Conservation (phyloP, 106 monocot genomes). For the Gastrodia elata region DNA sequence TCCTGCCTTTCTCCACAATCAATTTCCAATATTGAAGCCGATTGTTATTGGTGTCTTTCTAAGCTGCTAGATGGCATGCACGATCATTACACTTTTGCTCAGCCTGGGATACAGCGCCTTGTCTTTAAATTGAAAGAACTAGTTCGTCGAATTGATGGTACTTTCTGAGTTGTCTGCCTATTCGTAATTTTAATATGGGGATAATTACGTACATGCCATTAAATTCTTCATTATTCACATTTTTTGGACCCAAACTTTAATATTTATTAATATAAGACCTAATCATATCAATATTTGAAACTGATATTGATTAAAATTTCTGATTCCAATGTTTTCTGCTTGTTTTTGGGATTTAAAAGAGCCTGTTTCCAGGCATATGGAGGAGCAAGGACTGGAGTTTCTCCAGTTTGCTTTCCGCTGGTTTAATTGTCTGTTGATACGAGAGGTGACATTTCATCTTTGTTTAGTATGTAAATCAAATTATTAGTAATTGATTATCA, state of each 20-base stretch:
- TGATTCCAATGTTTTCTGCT: slow-evolving; percentile 1
- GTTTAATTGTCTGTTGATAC: slow-evolving; percentile 98
- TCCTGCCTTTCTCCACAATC: slow-evolving; percentile 59
- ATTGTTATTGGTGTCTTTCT: slow-evolving; percentile 99
- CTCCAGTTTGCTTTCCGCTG: slow-evolving; percentile 98
- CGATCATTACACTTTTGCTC: slow-evolving; percentile 99
- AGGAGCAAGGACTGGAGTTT: slow-evolving; percentile 95
- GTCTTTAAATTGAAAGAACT: slow-evolving; percentile 92
- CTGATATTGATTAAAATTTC: neutral
- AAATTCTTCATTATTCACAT: no score
- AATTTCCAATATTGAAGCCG: slow-evolving; percentile 81
- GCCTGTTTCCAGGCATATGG: slow-evolving; percentile 91
- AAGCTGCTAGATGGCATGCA: slow-evolving; percentile 99
- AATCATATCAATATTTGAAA: neutral
- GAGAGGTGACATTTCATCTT: slow-evolving; percentile 56
- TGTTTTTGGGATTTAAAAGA: slow-evolving; percentile 29
- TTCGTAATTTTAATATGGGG: neutral
- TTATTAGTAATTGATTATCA: neutral
- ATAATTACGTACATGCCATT: neutral
- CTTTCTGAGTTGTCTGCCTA: neutral
- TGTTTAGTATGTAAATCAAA: slow-evolving; percentile 1
- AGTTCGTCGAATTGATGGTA: slow-evolving; percentile 92
- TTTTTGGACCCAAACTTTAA: no score
- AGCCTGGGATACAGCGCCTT: slow-evolving; percentile 97
- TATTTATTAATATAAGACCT: no score